A percentile compares a stretch with the other conserved stretches of the same genome.
Conservation (phyloP, 2,329 filamentous ascomycete species). For the Xylaria sp. region DNA sequence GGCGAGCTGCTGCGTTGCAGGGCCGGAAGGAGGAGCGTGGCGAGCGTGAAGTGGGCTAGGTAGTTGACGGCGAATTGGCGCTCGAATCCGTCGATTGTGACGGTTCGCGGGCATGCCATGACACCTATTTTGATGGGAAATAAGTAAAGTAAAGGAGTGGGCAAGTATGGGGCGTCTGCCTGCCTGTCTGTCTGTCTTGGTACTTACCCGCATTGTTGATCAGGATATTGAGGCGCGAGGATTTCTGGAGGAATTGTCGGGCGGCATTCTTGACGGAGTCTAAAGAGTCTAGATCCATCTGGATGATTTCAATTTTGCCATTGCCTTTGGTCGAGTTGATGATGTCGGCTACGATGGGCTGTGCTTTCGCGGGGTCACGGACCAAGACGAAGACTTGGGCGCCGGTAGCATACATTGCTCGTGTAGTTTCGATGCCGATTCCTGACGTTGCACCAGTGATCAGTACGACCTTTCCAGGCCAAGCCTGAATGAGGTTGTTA, state of each 20-base stretch:
- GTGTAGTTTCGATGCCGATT: constrained; percentile 57
- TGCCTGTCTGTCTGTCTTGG: not conserved
- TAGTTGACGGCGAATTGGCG: constrained; percentile 62
- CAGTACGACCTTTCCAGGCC: constrained; percentile 52
- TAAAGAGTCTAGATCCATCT: constrained; percentile 31
- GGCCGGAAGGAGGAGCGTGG: constrained; percentile 57
- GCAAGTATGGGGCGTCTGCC: not conserved
- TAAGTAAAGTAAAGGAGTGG: not conserved
- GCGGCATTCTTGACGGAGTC: constrained; percentile 27
- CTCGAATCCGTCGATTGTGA: constrained; percentile 58
- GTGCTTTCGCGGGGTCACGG: constrained; percentile 21
- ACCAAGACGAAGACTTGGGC: constrained; percentile 24
- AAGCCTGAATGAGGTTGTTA: constrained; percentile 48
- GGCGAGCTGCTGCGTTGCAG: constrained; percentile 53
- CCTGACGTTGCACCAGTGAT: constrained; percentile 58
- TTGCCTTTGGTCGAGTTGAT: constrained; percentile 27
- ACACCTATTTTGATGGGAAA: constrained; percentile 19
- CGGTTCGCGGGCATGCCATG: constrained; percentile 26
- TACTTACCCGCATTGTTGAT: constrained; percentile 34
- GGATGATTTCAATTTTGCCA: constrained; percentile 30
- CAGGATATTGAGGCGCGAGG: constrained; percentile 32
- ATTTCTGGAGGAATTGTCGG: constrained; percentile 28
- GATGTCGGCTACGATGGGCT: constrained; percentile 30
- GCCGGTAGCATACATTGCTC: constrained; percentile 55
- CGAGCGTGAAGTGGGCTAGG: constrained; percentile 61